Percentiles rank a stretch among this genome's conserved stretches.
Conservation (phyloP, 306 rosid genomes). For the Crataegus laevigata region DNA sequence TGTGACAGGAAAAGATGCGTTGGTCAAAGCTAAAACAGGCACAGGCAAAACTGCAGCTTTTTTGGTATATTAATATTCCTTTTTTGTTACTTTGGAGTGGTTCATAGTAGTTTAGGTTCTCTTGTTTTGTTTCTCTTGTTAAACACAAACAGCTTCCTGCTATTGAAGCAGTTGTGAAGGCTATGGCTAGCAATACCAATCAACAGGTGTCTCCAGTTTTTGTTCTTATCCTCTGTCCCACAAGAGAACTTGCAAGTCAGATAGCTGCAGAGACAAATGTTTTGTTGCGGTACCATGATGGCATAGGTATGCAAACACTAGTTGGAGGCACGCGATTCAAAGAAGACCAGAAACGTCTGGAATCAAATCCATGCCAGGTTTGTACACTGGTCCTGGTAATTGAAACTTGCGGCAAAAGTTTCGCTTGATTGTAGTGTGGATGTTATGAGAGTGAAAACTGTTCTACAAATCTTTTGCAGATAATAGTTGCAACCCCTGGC, state of each 20-base stretch:
- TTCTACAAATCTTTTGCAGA: slow-evolving; percentile 38
- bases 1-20: slow-evolving; percentile 64
- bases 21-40: slow-evolving; percentile 94
- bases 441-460: not conserved
- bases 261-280: slow-evolving; percentile 77
- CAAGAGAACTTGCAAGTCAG: slow-evolving; percentile 95
- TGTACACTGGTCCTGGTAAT: slow-evolving; percentile 4
- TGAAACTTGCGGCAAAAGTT: not conserved
- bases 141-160: slow-evolving; percentile 97
- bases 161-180: slow-evolving; percentile 96
- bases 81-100: slow-evolving; percentile 9
- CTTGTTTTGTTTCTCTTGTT: slow-evolving; percentile 20
- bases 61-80: slow-evolving; percentile 49
- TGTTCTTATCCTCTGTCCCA: slow-evolving; percentile 88
- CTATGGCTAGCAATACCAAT: slow-evolving; percentile 33
- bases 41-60: slow-evolving; percentile 88
- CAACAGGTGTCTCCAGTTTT: slow-evolving; percentile 58
- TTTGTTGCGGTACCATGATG: slow-evolving; percentile 66
- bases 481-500: slow-evolving; percentile 93
- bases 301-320: slow-evolving; percentile 76
- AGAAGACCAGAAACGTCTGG: slow-evolving; percentile 77
- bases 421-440: not conserved
- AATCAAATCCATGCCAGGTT: slow-evolving; percentile 91
- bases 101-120: slow-evolving; percentile 9
- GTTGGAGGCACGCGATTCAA: slow-evolving; percentile 89